These are phyloP conservation scores for Croton laevigatus DNA, from an alignment of 441 rosid genomes.

Conservation along the genomic window DNA sequence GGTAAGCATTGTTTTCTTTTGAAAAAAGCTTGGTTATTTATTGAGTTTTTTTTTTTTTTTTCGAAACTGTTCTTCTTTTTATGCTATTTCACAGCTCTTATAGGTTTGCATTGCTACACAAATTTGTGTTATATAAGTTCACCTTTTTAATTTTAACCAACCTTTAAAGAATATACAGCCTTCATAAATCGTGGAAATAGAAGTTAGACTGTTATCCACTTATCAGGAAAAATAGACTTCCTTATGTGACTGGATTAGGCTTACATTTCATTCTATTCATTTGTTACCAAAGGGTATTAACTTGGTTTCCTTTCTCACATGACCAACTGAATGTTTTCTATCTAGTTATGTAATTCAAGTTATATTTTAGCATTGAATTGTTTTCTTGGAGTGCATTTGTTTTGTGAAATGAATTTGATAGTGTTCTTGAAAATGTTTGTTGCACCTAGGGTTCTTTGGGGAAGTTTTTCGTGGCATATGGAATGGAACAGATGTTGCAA, in stretches of 20 bases:
- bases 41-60: constrained; percentile 11
- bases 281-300: not conserved
- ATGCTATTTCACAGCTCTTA: not conserved
- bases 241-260: not conserved
- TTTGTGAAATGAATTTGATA: not conserved
- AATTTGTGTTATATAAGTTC: not conserved
- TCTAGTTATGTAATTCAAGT: not conserved
- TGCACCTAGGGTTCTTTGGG: constrained; percentile 75
- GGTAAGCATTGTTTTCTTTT: constrained; percentile 45
- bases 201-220: not conserved
- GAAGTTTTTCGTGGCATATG: constrained; percentile 97
- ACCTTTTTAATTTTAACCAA: not conserved
- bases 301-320: not conserved
- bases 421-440: constrained; percentile 8
- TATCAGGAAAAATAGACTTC: constrained; percentile 1
- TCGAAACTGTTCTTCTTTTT: not conserved
- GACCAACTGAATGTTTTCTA: not conserved
- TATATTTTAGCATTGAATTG: not conserved
- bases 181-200: not conserved
- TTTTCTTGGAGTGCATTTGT: not conserved
- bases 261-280: not conserved
- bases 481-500: constrained; percentile 99
- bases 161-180: not conserved
- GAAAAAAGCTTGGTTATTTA: not conserved
- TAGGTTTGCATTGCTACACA: not conserved